These are phyloP conservation scores for Wickerhamomyces xylosicus DNA, from an alignment of 805 yeast species.

Conservation along the genomic window DNA sequence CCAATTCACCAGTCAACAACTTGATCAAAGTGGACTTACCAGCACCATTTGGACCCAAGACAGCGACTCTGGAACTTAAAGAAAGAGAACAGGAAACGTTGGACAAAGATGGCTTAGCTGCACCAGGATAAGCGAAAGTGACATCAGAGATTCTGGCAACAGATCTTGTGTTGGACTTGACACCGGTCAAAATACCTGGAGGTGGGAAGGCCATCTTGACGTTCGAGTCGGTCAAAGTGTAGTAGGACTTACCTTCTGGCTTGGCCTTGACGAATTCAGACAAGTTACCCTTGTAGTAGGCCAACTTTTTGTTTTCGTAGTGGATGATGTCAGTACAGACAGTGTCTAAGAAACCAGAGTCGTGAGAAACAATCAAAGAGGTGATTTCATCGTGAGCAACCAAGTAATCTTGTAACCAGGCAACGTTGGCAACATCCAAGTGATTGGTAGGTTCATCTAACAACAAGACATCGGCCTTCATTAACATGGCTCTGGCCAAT, in stretches of 20 bases:
- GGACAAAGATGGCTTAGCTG: constrained; percentile 67
- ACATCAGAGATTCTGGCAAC: constrained; percentile 83
- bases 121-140: constrained; percentile 85
- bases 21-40: constrained; percentile 96
- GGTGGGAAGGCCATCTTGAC: constrained; percentile 98
- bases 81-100: constrained; percentile 86
- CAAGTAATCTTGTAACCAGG: constrained; percentile 89
- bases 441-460: constrained; percentile 98
- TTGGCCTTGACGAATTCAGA: constrained; percentile 84
- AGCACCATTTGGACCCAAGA: constrained; percentile 97
- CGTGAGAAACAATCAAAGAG: constrained; percentile 93
- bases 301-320: constrained; percentile 90
- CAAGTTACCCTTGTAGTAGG: constrained; percentile 91
- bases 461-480: constrained; percentile 90
- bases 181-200: constrained; percentile 96
- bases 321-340: constrained; percentile 97
- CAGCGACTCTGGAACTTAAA: constrained; percentile 92
- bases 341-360: constrained; percentile 89
- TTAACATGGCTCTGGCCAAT: constrained; percentile 96
- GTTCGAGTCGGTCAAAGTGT: constrained; percentile 84
- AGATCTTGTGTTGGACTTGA: constrained; percentile 87
- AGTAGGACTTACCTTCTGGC: constrained; percentile 95
- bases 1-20: constrained; percentile 82
- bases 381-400: constrained; percentile 79
- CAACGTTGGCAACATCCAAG: constrained; percentile 87